Conservation (phyloP, 768 basidiomycete species). For the Psilocybe cyanescens region DNA sequence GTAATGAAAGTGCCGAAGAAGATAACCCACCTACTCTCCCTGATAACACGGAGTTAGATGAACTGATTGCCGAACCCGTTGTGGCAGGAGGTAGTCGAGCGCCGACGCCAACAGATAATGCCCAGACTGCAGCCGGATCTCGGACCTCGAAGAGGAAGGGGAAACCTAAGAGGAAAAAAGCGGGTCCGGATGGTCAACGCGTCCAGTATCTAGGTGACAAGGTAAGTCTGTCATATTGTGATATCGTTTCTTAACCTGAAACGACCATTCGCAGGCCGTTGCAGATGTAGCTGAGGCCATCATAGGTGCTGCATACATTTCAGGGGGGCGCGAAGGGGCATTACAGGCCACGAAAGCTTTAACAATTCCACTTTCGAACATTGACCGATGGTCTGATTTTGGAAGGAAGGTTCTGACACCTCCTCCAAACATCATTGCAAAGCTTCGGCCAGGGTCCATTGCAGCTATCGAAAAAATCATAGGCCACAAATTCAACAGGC, state of each 20-base stretch:
- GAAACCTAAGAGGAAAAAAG: conserved; percentile 41
- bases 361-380: conserved; percentile 62
- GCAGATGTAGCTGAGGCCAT: conserved; percentile 89
- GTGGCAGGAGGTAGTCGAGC: neutral
- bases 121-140: conserved; percentile 7
- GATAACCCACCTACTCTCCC: neutral
- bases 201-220: conserved; percentile 75
- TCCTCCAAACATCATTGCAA: conserved; percentile 45
- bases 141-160: conserved; percentile 27
- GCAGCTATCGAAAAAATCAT: conserved; percentile 65
- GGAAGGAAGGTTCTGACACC: conserved; percentile 48
- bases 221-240: conserved; percentile 39
- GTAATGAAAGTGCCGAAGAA: neutral
- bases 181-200: conserved; percentile 32
- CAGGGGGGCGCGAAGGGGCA: conserved; percentile 70
- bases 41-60: conserved; percentile 2
- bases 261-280: conserved; percentile 52
- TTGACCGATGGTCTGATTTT: conserved; percentile 79
- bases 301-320: conserved; percentile 80
- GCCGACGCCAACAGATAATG: neutral
- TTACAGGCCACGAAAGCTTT: conserved; percentile 67
- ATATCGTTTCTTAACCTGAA: neutral
- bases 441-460: conserved; percentile 51
- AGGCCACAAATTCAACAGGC: conserved; percentile 62
- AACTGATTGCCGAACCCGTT: neutral